Percentiles rank a stretch among this genome's conserved stretches.
Conservation (phyloP, 1,284 basidiomycete species). For the Irpex sp. region DNA sequence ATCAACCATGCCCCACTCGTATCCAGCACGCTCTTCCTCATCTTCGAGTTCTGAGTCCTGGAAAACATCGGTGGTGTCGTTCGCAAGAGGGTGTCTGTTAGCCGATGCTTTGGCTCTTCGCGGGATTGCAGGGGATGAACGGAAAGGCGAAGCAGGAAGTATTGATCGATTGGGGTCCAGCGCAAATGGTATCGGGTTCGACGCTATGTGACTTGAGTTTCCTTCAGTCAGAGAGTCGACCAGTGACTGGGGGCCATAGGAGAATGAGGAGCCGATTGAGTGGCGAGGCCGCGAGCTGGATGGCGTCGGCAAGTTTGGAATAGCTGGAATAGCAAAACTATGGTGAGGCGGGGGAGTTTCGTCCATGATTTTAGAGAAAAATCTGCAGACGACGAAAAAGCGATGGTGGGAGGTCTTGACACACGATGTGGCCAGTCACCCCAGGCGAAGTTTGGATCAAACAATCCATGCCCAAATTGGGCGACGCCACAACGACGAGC, state of each 20-base stretch:
- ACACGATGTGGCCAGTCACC: neutral
- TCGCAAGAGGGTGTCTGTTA: conserved; percentile 64
- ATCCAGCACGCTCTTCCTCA: conserved; percentile 47
- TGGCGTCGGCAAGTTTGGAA: conserved; percentile 29
- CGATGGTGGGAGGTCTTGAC: neutral
- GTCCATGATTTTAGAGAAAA: conserved; percentile 16
- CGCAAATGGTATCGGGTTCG: conserved; percentile 45
- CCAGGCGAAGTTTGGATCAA: conserved; percentile 15
- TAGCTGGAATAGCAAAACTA: conserved; percentile 32
- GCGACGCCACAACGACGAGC: neutral
- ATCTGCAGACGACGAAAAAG: neutral
- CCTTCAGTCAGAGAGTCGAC: conserved; percentile 61
- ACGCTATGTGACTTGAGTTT: conserved; percentile 46
- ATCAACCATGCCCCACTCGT: conserved; percentile 83
- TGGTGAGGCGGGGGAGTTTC: conserved; percentile 27
- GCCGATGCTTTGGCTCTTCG: conserved; percentile 40
- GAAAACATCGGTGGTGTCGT: conserved; percentile 71
- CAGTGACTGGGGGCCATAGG: conserved; percentile 70
- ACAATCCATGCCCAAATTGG: conserved; percentile 7
- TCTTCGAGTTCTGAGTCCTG: conserved; percentile 47
- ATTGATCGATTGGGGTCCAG: conserved; percentile 75
- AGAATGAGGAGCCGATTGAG: conserved; percentile 77
- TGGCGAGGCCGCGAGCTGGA: conserved; percentile 48
- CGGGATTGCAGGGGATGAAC: conserved; percentile 50
- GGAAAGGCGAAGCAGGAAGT: conserved; percentile 60